A percentile compares a stretch with the other conserved stretches of the same genome.
Evolutionary conservation across 129 eudicot species (phyloP).

Genomic region (Saussurea involucrata): DNA sequence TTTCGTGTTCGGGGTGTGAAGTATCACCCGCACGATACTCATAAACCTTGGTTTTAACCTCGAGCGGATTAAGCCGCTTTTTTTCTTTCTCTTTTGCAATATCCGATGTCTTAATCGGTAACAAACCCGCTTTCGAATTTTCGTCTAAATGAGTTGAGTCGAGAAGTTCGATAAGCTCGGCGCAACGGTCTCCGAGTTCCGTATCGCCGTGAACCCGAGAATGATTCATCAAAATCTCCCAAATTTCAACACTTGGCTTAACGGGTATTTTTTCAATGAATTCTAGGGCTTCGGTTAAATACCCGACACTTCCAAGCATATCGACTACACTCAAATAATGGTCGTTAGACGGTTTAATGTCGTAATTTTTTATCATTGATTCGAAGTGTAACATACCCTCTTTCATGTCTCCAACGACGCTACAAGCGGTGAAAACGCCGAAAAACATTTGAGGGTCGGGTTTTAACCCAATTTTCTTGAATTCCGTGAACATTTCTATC

Average conservation of each 20-base stretch:
- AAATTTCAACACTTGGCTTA: conserved; percentile 32
- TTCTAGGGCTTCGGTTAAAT: conserved; percentile 34
- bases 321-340: conserved; percentile 34
- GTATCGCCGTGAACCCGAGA: conserved; percentile 27
- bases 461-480: conserved; percentile 26
- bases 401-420: conserved; percentile 30
- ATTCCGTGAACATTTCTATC: conserved; percentile 27
- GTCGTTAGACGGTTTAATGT: conserved; percentile 19
- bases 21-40: conserved; percentile 46
- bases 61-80: conserved; percentile 24
- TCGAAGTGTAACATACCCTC: conserved; percentile 41
- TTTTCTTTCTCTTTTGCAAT: conserved; percentile 30
- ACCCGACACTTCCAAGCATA: conserved; percentile 37
- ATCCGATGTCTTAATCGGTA: conserved; percentile 30
- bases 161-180: conserved; percentile 19
- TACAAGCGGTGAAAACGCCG: conserved; percentile 32
- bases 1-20: conserved; percentile 38
- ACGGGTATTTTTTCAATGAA: conserved; percentile 35
- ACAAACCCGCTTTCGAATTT: conserved; percentile 22
- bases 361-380: conserved; percentile 29
- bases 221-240: conserved; percentile 34
- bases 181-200: conserved; percentile 36
- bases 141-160: conserved; percentile 31
- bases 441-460: conserved; percentile 35
- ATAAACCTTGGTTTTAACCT: conserved; percentile 21